Conservation (phyloP, 306 rosid genomes). For the Lathyrus tuberosus region DNA sequence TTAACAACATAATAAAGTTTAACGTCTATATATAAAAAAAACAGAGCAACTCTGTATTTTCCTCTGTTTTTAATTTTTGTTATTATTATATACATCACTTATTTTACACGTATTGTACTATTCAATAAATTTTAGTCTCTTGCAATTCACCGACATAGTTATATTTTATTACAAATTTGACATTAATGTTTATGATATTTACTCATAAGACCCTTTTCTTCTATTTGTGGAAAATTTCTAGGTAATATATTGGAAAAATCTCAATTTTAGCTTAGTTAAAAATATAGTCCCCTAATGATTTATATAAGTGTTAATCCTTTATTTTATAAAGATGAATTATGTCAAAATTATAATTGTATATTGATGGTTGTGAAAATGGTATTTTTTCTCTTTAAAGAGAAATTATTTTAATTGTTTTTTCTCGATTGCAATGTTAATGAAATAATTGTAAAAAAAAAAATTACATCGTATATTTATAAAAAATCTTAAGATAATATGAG, state of each 20-base stretch:
- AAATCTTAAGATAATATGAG: too few species aligned
- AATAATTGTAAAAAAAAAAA: too few species aligned
- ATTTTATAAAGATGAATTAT: too few species aligned
- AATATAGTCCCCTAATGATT: too few species aligned
- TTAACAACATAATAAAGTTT: constrained; percentile 27
- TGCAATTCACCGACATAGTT: background rate
- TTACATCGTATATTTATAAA: too few species aligned
- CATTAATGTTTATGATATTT: background rate
- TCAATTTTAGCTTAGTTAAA: too few species aligned
- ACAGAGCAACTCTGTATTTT: constrained; percentile 35
- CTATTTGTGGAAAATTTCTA: background rate
- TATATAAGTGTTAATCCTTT: too few species aligned
- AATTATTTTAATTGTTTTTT: too few species aligned
- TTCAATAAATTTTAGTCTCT: background rate
- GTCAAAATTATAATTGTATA: too few species aligned
- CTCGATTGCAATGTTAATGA: too few species aligned
- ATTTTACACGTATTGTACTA: constrained; percentile 2
- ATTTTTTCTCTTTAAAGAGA: too few species aligned
- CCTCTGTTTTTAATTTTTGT: constrained; percentile 9
- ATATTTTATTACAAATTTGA: background rate
- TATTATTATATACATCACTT: constrained; percentile 6
- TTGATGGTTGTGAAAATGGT: too few species aligned
- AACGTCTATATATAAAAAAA: constrained; percentile 24
- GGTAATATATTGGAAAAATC: background rate
- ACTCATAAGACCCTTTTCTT: background rate